Conservation (phyloP, 2,329 filamentous ascomycete genomes). For the Didymella lethalis region DNA sequence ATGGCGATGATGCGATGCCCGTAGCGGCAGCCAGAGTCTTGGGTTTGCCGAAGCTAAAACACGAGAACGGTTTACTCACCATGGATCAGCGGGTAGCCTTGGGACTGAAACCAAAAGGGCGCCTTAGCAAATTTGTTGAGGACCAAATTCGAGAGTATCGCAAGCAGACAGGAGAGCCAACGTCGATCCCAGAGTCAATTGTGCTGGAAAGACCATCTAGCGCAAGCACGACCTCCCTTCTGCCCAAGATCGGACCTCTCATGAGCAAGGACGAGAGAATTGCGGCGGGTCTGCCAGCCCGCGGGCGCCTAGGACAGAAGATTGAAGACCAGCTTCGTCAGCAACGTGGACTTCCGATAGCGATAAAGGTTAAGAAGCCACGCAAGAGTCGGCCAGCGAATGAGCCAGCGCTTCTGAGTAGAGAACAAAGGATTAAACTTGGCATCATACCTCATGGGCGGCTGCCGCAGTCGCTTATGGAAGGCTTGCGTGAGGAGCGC, state of each 20-base stretch:
- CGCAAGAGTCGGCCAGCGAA: slow-evolving; percentile 22
- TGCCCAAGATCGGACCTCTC: slow-evolving; percentile 25
- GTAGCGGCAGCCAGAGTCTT: slow-evolving; percentile 5
- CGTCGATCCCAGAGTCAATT: slow-evolving; percentile 23
- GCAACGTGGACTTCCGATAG: slow-evolving; percentile 33
- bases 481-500: slow-evolving; percentile 35
- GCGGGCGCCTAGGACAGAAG: slow-evolving; percentile 35
- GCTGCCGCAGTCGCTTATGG: slow-evolving; percentile 35
- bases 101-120: slow-evolving; percentile 36
- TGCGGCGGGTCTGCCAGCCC: slow-evolving; percentile 35
- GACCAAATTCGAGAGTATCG: slow-evolving; percentile 41
- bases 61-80: slow-evolving; percentile 29
- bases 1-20: slow-evolving; percentile 4
- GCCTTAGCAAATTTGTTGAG: slow-evolving; percentile 35
- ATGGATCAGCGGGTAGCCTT: slow-evolving; percentile 36
- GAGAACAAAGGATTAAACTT: slow-evolving; percentile 35
- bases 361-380: slow-evolving; percentile 28
- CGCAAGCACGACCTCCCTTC: slow-evolving; percentile 7
- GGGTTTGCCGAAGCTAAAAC: slow-evolving; percentile 15
- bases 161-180: slow-evolving; percentile 29
- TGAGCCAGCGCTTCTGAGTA: slow-evolving; percentile 34
- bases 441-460: slow-evolving; percentile 38
- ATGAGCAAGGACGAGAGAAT: slow-evolving; percentile 42
- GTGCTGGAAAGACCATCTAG: slow-evolving; percentile 1
- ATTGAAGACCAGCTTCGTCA: slow-evolving; percentile 36